phyloP scores from a whole-genome alignment of 768 basidiomycete species.

The Pisolithus microcarpus region DNA sequence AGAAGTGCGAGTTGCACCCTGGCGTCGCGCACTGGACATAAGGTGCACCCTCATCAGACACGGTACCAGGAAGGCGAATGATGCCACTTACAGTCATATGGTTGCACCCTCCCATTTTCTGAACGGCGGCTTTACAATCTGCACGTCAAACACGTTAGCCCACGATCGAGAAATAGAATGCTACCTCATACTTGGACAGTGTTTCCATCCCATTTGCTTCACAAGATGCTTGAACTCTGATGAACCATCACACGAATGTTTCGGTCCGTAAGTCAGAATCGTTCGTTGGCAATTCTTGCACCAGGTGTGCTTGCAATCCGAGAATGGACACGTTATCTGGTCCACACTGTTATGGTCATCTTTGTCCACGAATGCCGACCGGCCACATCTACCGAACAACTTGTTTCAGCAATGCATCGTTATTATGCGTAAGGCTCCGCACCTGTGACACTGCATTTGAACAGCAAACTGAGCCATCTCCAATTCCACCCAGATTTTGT shows the following conservation, averaged over 20 bases:
- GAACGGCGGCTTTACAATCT: constrained; percentile 42
- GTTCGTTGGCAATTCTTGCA: constrained; percentile 51
- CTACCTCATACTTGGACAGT: constrained; percentile 44
- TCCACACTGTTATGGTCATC: constrained; percentile 35
- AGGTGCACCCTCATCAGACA: neutral
- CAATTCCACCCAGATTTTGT: constrained; percentile 37
- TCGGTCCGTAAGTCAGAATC: constrained; percentile 23
- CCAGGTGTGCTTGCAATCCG: constrained; percentile 46
- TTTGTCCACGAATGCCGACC: constrained; percentile 43
- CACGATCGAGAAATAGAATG: neutral
- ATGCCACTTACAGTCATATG: constrained; percentile 47
- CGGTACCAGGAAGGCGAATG: neutral
- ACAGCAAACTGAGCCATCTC: constrained; percentile 37
- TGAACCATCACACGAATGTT: constrained; percentile 52
- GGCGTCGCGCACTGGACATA: constrained; percentile 40
- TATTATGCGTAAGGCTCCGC: constrained; percentile 5
- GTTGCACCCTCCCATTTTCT: constrained; percentile 49
- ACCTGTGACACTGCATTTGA: constrained; percentile 46
- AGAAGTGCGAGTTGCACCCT: constrained; percentile 52
- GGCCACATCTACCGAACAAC: constrained; percentile 38
- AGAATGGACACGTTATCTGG: constrained; percentile 44
- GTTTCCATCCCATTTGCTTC: constrained; percentile 49
- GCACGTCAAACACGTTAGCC: neutral
- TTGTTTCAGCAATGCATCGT: neutral
- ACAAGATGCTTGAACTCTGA: constrained; percentile 47